A percentile compares a stretch with the other conserved stretches of the same genome.
phyloP scores from a whole-genome alignment of 306 rosid genomes.

The Begonia peltatifolia region DNA sequence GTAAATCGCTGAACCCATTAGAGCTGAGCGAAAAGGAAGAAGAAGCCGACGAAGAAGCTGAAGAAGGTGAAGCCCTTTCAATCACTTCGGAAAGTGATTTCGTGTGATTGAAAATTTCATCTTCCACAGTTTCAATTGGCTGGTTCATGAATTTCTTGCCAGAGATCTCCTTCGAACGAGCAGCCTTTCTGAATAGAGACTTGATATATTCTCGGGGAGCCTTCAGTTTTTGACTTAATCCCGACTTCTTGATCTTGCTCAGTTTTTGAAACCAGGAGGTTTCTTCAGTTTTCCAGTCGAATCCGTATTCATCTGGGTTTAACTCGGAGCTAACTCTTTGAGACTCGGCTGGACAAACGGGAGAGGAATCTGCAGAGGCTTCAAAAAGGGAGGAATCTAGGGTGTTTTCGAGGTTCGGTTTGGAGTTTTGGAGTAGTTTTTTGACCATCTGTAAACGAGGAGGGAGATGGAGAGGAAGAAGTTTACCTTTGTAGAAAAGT shows the following conservation, averaged over 20 bases:
- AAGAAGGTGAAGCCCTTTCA: slow-evolving; percentile 39
- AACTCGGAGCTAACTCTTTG: slow-evolving; percentile 53
- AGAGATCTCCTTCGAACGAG: slow-evolving; percentile 39
- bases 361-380: slow-evolving; percentile 37
- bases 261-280: slow-evolving; percentile 59
- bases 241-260: slow-evolving; percentile 48
- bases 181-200: slow-evolving; percentile 51
- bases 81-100: slow-evolving; percentile 74
- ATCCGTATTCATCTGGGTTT: slow-evolving; percentile 39
- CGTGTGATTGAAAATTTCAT: slow-evolving; percentile 22
- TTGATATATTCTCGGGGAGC: slow-evolving; percentile 22
- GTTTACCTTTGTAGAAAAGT: slow-evolving; percentile 93
- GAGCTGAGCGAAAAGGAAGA: slow-evolving; percentile 78
- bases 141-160: slow-evolving; percentile 4
- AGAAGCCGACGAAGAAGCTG: slow-evolving; percentile 59
- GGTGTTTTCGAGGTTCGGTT: slow-evolving; percentile 15
- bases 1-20: slow-evolving; percentile 39
- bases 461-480: slow-evolving; percentile 90
- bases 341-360: slow-evolving; percentile 49
- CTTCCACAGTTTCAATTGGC: neutral
- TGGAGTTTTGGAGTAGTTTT: slow-evolving; percentile 35
- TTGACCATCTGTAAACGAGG: slow-evolving; percentile 88
- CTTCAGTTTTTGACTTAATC: slow-evolving; percentile 29
- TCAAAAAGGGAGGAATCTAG: slow-evolving; percentile 17
- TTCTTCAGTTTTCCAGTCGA: slow-evolving; percentile 35